Conservation (phyloP, 129 eudicot species). For the Logfia minima region DNA sequence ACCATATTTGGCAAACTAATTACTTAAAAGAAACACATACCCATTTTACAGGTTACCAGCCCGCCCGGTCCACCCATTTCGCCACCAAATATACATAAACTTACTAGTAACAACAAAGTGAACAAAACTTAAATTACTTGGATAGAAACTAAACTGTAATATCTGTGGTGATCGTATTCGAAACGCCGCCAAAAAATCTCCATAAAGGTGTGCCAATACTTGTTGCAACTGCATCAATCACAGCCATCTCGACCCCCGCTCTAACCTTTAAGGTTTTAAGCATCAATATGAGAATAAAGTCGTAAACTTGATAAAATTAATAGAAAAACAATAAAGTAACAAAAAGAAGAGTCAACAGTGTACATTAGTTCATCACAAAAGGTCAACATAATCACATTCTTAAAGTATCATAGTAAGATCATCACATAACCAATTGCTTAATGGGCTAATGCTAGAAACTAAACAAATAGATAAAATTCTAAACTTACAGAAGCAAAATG, state of each 20-base stretch:
- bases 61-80: background rate
- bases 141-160: conserved; percentile 66
- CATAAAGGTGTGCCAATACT: conserved; percentile 87
- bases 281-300: conserved; percentile 24
- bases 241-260: conserved; percentile 95
- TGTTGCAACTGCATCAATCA: conserved; percentile 91
- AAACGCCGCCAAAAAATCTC: conserved; percentile 90
- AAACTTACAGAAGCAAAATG: conserved; percentile 83
- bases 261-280: conserved; percentile 60
- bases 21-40: background rate
- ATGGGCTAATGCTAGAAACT: background rate
- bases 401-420: too few species aligned
- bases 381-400: background rate
- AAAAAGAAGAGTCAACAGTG: too few species aligned
- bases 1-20: background rate
- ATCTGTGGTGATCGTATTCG: conserved; percentile 78
- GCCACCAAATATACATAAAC: background rate
- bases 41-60: background rate
- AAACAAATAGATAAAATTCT: background rate
- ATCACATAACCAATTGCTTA: background rate
- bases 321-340: too few species aligned
- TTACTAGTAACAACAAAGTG: conserved; percentile 1
- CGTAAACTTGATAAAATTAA: background rate
- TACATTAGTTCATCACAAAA: too few species aligned
- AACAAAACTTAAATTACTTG: conserved; percentile 14